A percentile compares a stretch with the other conserved stretches of the same genome.
Conservation (phyloP, 345 rosid genomes). For the Trapa incisa region DNA sequence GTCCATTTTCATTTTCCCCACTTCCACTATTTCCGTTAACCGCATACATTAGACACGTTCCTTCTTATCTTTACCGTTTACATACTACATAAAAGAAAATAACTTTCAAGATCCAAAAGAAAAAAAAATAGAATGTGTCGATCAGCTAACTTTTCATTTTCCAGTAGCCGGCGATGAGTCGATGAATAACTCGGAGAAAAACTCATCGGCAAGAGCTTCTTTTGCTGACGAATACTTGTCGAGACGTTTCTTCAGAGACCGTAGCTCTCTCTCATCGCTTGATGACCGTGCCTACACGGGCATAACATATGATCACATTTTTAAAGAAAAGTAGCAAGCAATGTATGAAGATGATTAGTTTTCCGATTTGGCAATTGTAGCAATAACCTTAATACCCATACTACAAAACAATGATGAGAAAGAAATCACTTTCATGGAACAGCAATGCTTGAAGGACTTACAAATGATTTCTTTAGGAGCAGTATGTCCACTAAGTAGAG, state of each 20-base stretch:
- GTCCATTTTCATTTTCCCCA: too few species aligned
- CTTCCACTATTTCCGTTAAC: too few species aligned
- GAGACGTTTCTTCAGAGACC: slow-evolving; percentile 70
- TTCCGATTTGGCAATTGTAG: not conserved
- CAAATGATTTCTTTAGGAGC: slow-evolving; percentile 77
- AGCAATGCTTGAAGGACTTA: slow-evolving; percentile 26
- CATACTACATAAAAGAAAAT: too few species aligned
- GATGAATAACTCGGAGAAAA: slow-evolving; percentile 46
- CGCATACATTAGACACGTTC: too few species aligned
- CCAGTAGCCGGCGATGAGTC: slow-evolving; percentile 5
- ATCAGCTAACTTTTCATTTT: not conserved
- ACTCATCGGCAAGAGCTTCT: slow-evolving; percentile 65
- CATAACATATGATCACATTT: not conserved
- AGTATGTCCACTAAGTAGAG: slow-evolving; percentile 69
- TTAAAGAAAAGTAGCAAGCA: not conserved
- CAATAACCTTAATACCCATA: not conserved
- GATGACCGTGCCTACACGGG: slow-evolving; percentile 49
- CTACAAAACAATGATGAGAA: not conserved
- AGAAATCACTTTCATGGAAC: not conserved
- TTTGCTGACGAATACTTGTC: slow-evolving; percentile 65
- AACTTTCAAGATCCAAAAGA: too few species aligned
- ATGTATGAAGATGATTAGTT: not conserved
- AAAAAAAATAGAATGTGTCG: too few species aligned
- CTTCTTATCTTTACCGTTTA: too few species aligned
- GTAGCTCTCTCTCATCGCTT: slow-evolving; percentile 54